Percentiles rank a stretch among this genome's conserved stretches.
phyloP scores from a whole-genome alignment of 768 basidiomycete genomes.

The Boletus pseudopeckii region DNA sequence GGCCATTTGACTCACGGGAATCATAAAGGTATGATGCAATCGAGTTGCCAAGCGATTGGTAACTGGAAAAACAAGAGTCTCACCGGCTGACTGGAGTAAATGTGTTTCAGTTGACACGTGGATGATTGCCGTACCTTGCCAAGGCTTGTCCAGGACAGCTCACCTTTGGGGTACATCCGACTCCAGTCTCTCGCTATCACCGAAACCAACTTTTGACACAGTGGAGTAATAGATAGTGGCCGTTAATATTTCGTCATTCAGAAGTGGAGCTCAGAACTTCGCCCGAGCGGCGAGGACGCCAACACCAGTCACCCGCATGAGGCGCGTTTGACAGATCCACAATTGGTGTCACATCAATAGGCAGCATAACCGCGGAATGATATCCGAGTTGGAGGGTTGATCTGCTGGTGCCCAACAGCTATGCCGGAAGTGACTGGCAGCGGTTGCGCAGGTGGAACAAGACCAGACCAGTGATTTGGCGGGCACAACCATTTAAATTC shows the following conservation, averaged over 20 bases:
- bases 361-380: not conserved
- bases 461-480: constrained; percentile 18
- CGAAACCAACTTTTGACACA: not conserved
- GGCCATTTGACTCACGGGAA: no score
- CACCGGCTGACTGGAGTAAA: no score
- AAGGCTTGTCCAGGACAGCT: no score
- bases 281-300: not conserved
- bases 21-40: no score
- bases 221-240: not conserved
- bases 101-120: no score
- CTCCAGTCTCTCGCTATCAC: no score
- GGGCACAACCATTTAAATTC: constrained; percentile 27
- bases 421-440: constrained; percentile 6
- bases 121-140: no score
- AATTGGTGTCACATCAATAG: not conserved
- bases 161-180: no score
- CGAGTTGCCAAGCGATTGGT: no score
- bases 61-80: no score
- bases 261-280: constrained; percentile 12
- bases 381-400: not conserved
- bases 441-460: constrained; percentile 29
- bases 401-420: constrained; percentile 1
- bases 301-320: not conserved
- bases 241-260: no score
- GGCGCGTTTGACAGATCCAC: constrained; percentile 2